These are phyloP conservation scores for Sporopachydermia lactativora DNA, from an alignment of 805 yeast species.

Conservation along the genomic window DNA sequence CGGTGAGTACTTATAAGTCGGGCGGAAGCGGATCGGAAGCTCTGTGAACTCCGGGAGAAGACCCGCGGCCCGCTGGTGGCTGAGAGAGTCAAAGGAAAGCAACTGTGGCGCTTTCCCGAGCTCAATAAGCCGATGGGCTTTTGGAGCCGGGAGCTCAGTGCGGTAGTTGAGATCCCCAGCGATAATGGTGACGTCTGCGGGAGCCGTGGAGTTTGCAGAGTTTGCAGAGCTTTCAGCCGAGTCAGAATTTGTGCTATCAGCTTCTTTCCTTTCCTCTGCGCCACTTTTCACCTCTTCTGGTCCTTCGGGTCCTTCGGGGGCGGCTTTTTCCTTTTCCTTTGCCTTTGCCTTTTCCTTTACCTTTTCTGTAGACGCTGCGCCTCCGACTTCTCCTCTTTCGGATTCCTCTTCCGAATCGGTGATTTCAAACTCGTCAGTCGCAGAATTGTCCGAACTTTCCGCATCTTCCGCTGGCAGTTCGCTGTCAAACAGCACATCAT, in stretches of 20 bases:
- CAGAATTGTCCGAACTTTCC: too few relatives aligned
- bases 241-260: too few relatives aligned
- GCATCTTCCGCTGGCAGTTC: too few relatives aligned
- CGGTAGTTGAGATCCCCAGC: slow-evolving; percentile 47
- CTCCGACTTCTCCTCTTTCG: slow-evolving; percentile 14
- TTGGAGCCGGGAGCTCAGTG: slow-evolving; percentile 18
- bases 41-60: slow-evolving; percentile 32
- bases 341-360: slow-evolving; percentile 5
- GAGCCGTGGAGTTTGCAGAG: slow-evolving; percentile 2
- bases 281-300: too few relatives aligned
- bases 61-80: slow-evolving; percentile 19
- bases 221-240: slow-evolving; percentile 1
- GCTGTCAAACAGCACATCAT: too few relatives aligned
- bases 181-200: slow-evolving; percentile 18
- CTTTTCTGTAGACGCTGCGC: slow-evolving; percentile 12
- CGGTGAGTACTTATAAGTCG: slow-evolving; percentile 34
- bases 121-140: slow-evolving; percentile 17
- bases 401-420: slow-evolving; percentile 14
- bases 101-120: slow-evolving; percentile 21
- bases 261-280: too few relatives aligned
- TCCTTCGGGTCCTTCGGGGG: too few relatives aligned
- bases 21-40: slow-evolving; percentile 31
- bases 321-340: slow-evolving; percentile 8
- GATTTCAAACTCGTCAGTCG: slow-evolving; percentile 13
- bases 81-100: slow-evolving; percentile 30